Conservation (phyloP, 345 rosid species). For the Erucastrum elatum region DNA sequence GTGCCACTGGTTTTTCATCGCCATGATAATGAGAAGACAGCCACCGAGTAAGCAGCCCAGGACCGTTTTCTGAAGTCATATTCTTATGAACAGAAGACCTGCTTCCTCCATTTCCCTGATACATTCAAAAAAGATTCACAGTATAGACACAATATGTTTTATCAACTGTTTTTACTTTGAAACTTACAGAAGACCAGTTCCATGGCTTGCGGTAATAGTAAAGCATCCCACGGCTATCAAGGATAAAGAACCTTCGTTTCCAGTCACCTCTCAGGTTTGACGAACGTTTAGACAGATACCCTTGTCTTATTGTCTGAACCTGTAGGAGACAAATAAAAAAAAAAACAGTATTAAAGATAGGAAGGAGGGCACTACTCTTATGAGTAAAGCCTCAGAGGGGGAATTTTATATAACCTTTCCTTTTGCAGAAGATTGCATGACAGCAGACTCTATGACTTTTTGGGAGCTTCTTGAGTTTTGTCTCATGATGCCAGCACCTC, state of each 20-base stretch:
- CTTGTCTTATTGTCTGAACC: slow-evolving; percentile 83
- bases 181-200: slow-evolving; percentile 63
- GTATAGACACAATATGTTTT: slow-evolving; percentile 5
- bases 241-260: slow-evolving; percentile 83
- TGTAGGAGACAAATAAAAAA: slow-evolving; percentile 30
- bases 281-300: slow-evolving; percentile 81
- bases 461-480: slow-evolving; percentile 56
- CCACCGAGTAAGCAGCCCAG: slow-evolving; percentile 74
- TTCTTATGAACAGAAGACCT: slow-evolving; percentile 52
- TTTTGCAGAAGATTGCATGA: slow-evolving; percentile 70
- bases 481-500: slow-evolving; percentile 44
- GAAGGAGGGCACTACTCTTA: background rate
- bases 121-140: background rate
- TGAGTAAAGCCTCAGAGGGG: background rate
- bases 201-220: slow-evolving; percentile 80
- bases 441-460: slow-evolving; percentile 64
- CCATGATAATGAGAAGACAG: slow-evolving; percentile 82
- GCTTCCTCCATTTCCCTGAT: slow-evolving; percentile 64
- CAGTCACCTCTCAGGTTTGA: slow-evolving; percentile 80
- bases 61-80: slow-evolving; percentile 52
- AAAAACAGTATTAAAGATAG: background rate
- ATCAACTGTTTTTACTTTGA: slow-evolving; percentile 1
- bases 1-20: slow-evolving; percentile 76
- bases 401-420: slow-evolving; percentile 50
- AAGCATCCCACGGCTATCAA: slow-evolving; percentile 80